Base-by-base conservation (phyloP, 345 rosid genomes). In the Turritis glabra region DNA sequence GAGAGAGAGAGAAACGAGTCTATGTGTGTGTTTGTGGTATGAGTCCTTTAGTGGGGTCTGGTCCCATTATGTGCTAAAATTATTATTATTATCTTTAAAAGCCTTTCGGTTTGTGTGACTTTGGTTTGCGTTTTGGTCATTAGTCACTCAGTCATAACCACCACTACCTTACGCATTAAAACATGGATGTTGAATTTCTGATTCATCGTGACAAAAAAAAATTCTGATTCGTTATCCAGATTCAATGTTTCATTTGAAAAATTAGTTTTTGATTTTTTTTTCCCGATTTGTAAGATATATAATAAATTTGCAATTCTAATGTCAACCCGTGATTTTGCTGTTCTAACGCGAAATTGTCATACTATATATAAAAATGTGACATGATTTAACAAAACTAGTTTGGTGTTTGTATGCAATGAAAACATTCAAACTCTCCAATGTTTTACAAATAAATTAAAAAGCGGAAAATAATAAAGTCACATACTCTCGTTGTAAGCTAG, bases 1-100 rank as follows among this genome's bases (percentile, higher is more conserved):
- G 65, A 63, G 12, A 33, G 38, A 35, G 44, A 70, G 71, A 63
- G 43, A 60, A 3, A 11, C 27, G 63, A 50, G 22, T 17, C 30
- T 26, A 8, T 44, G 7, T 19, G 3, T 59, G 79, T 13, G 63
- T 76, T 64, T 77, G 80, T 77, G 80, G 80, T 64, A 8, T 69
- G 75, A 29, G 55, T 30, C 48, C 4, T 22, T 6, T 13, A 8
- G 44, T 69, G 59, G 79, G 80, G 58, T 53, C 47, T 43, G 29
- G 29, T 12, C 56, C 32, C 47, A 63, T 41, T 32, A 68, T 68
- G 74, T 26, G 23, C 37, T 68, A 40, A 50, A 21, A 52, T 63
- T 29, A 17, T 2, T 40, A 35, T 9, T 9, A 37, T 43, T 33
- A 51, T 67, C 21, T 67, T 38, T 17, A 53, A 23, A 26, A 54